These are phyloP conservation scores for Termitomyces eurrhizus DNA, from an alignment of 768 basidiomycete genomes.

Conservation along the genomic window DNA sequence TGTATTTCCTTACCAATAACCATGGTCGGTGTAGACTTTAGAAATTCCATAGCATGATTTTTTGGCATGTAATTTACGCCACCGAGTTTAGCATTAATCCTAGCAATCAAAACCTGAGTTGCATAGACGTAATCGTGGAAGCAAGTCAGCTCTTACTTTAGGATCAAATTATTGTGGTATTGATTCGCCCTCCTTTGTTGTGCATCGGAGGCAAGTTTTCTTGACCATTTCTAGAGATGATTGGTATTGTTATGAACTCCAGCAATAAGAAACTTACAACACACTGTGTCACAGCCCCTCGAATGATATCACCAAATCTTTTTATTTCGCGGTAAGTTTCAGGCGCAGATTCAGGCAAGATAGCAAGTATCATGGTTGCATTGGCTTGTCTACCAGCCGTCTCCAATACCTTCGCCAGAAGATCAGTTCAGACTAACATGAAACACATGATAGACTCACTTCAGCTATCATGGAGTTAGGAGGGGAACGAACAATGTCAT, in stretches of 20 bases:
- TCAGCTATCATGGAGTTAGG: slow-evolving; percentile 4
- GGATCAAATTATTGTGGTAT: slow-evolving; percentile 58
- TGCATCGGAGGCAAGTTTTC: slow-evolving; percentile 19
- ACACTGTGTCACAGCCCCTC: slow-evolving; percentile 62
- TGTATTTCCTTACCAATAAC: slow-evolving; percentile 41
- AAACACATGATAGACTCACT: neutral
- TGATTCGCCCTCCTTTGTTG: slow-evolving; percentile 30
- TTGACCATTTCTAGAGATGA: slow-evolving; percentile 22
- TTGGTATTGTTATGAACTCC: neutral
- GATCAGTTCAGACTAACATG: neutral
- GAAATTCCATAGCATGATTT: slow-evolving; percentile 28
- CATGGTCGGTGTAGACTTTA: slow-evolving; percentile 44
- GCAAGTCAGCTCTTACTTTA: slow-evolving; percentile 41
- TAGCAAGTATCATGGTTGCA: slow-evolving; percentile 22
- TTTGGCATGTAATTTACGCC: slow-evolving; percentile 57
- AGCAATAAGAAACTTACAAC: slow-evolving; percentile 35
- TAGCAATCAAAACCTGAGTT: slow-evolving; percentile 19
- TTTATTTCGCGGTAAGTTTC: slow-evolving; percentile 27
- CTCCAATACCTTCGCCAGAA: slow-evolving; percentile 8
- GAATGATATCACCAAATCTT: slow-evolving; percentile 36
- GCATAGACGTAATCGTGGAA: neutral
- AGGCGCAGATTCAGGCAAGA: slow-evolving; percentile 27
- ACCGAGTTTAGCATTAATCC: slow-evolving; percentile 64
- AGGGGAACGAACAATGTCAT: slow-evolving; percentile 6
- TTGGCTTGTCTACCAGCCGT: slow-evolving; percentile 4